Base-by-base conservation (phyloP, 225 moss, liverwort and hornwort genomes). In the Physcomitrellopsis africana region DNA sequence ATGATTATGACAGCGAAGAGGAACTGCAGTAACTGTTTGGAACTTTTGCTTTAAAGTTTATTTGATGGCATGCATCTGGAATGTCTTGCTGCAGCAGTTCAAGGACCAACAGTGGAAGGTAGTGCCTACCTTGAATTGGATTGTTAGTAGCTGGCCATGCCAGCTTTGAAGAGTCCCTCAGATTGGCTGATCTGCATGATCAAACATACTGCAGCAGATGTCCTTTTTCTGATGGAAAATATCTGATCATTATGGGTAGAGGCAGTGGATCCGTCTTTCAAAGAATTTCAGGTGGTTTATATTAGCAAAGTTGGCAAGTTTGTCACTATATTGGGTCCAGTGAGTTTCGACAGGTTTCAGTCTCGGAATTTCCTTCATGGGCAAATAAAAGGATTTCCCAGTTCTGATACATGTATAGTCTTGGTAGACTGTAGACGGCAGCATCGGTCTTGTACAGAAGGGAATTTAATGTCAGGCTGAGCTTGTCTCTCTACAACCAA, bases 1-100 rank as follows among this genome's bases (percentile, higher is more conserved):
- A 99, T 41, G 99, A 99, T 74, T 95, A 81, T 72, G 94, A 99
- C 10, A 93, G 89, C 49, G 97, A 94, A 59, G 99, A 95, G 57
- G 93, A 99, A 73, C 88, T 83, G 66, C 86, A 83, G 57, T 74
- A 52, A 68, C 43, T 10, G 63, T 52, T 60, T 19, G 61, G 20
- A 43, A 26, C 8, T 60, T 47, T 8, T 18, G 16, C 61, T 51
- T 66, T 18, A 47, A 37, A 37, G 7, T 1, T 32, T 22, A 11
- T 14, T 1, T 29, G 29, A 20, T 22, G 67, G 58, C 22, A 69
- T 18, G 15, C 18, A 47, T 20, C 15, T 80, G 46, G 64, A 16
- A 62, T 55, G 10, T 24, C 68, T 63, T 37, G 41, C 71, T 67
- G 51, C 0, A 57, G 71, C 58, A 27, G 53, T 45, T 63, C 51